Base-by-base conservation (phyloP, 1,139 yeast species). In the Spathaspora sp. region DNA sequence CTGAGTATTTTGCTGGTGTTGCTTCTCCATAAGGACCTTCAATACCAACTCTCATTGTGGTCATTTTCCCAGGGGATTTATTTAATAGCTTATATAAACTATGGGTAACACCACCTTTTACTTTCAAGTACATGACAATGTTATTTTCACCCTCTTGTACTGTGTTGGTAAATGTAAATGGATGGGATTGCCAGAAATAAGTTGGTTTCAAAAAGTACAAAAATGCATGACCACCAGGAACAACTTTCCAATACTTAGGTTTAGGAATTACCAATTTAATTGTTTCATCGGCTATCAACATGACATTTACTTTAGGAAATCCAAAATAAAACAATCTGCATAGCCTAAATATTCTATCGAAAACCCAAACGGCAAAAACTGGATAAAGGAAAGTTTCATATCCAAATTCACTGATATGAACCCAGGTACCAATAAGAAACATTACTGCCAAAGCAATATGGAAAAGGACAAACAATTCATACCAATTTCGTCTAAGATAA, bases 151-250 rank as follows among this genome's bases (percentile, higher is more conserved):
- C 39, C 15, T 41, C 26, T 15, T 43, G 40, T 34, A 60, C 55
- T 1, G 63, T 53, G 7, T 60, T 64, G 10, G 68, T 60, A 5
- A 72, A 49, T 27, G 54, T 51, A 26, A 51, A 51, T 9, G 77
- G 77, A 53, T 72, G 78, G 1, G 76, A 70, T 53, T 72, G 78
- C 72, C 72, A 72, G 53, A 72, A 72, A 45, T 58, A 63, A 13
- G 59, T 47, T 4, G 67, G 66, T 43, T 60, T 59, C 25, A 76
- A 47, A 56, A 80, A 78, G 52, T 76, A 71, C 26, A 80, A 62
- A 49, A 72, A 80, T 1, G 80, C 82, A 56, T 78, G 80, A 1
- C 80, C 77, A 36, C 82, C 83, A 10, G 80, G 78, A 38, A 63
- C 56, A 1, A 74, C 56, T 15, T 61, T 57, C 79, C 80, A 76